Conservation (phyloP, 495 filamentous ascomycete species). For the Penicillium mononematosum region DNA sequence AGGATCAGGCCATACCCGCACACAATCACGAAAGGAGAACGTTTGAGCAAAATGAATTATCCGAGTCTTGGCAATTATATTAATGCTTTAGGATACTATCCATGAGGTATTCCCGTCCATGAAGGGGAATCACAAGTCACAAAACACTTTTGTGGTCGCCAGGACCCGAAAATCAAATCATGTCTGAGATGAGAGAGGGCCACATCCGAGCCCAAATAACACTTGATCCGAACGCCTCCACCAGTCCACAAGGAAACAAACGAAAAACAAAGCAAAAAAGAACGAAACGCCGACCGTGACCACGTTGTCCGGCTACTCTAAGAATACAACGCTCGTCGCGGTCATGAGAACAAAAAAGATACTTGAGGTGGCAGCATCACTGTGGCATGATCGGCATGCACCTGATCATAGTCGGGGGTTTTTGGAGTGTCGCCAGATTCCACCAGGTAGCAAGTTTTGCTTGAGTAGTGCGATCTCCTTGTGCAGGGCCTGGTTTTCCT, state of each 20-base stretch:
- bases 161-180: slow-evolving; percentile 20
- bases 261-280: neutral
- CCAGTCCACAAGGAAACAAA: neutral
- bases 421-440: slow-evolving; percentile 32
- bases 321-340: slow-evolving; percentile 21
- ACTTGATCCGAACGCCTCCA: slow-evolving; percentile 4
- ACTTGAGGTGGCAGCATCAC: slow-evolving; percentile 2
- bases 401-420: slow-evolving; percentile 17
- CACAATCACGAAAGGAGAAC: neutral
- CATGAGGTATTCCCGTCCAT: slow-evolving; percentile 1
- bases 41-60: slow-evolving; percentile 14
- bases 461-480: slow-evolving; percentile 41
- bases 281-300: slow-evolving; percentile 8
- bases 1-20: neutral
- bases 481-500: slow-evolving; percentile 40
- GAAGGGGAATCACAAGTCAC: slow-evolving; percentile 20
- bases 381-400: slow-evolving; percentile 5
- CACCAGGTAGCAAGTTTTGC: slow-evolving; percentile 34
- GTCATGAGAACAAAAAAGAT: slow-evolving; percentile 16
- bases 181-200: slow-evolving; percentile 23
- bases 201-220: slow-evolving; percentile 5
- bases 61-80: slow-evolving; percentile 33
- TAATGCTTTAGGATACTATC: slow-evolving; percentile 28
- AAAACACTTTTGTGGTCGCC: slow-evolving; percentile 33
- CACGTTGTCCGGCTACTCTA: slow-evolving; percentile 16